Percentiles rank a stretch among this genome's conserved stretches.
These are phyloP conservation scores for Rhynchosporium secalis DNA, from an alignment of 2,329 filamentous ascomycete species.

Conservation along the genomic window DNA sequence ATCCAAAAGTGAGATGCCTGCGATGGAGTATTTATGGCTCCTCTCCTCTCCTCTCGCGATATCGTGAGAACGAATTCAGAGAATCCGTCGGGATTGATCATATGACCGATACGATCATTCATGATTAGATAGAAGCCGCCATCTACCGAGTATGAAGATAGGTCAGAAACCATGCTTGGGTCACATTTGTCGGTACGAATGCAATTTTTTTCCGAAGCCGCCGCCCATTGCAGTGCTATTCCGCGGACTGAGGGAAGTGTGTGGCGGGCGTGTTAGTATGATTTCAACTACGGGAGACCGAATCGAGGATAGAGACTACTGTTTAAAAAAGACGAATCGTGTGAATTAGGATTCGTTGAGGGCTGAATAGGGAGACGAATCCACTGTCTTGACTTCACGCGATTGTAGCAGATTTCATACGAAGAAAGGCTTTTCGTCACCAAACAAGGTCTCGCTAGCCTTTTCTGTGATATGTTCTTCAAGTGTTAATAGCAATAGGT, in stretches of 20 bases:
- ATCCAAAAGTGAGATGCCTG: not conserved
- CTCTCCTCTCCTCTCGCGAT: conserved; percentile 34
- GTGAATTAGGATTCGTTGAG: not conserved
- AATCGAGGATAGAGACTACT: conserved; percentile 20
- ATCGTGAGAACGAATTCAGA: not conserved
- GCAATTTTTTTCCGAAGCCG: not conserved
- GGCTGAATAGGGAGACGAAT: not conserved
- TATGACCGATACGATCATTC: conserved; percentile 37
- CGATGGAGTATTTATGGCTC: conserved; percentile 3
- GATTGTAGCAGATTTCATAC: no score
- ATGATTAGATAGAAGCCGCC: not conserved
- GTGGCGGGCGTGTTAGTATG: conserved; percentile 26
- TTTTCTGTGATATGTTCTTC: no score
- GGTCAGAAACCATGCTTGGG: not conserved
- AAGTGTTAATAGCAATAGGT: no score
- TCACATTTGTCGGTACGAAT: not conserved
- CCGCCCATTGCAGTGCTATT: not conserved
- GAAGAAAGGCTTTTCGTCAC: no score
- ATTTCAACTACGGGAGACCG: conserved; percentile 20
- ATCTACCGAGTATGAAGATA: not conserved
- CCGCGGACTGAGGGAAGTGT: not conserved
- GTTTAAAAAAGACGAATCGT: conserved; percentile 2
- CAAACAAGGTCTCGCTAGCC: no score
- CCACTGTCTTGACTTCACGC: no score
- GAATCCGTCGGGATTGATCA: conserved; percentile 34